Evolutionary conservation across 176 grass and related monocot genomes (phyloP), one percentile per base, ranked within the genome.

Genomic region (Ensete glaucum): DNA sequence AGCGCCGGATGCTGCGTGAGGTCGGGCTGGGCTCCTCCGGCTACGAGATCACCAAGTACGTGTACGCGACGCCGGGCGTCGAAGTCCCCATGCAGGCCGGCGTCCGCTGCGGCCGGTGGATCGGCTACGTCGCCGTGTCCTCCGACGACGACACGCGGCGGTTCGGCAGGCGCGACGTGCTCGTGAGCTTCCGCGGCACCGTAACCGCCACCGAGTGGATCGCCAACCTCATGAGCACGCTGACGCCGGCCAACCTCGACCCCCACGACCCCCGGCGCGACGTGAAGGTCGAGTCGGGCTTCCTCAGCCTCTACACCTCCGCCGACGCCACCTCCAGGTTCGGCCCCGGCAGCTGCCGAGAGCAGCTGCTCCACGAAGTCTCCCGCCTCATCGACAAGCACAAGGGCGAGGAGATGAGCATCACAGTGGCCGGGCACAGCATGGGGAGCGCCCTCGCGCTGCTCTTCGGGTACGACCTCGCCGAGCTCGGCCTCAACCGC

Each of bases 271-370:
- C 67, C 9, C 67, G 67, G 1, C 48, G 43, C 0, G 67, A 48
- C 43, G 67, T 70, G 43, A 48, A 70, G 67, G 67, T 70, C 8
- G 67, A 70, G 16, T 70, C 67, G 43, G 67, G 67, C 67, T 70
- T 70, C 48, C 67, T 70, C 43, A 52, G 67, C 67, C 67, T 70
- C 17, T 70, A 70, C 67, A 70, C 67, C 17, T 34, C 34, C 67
- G 43, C 6, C 22, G 63, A 65, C 9, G 22, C 15, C 16, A 48
- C 43, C 3, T 21, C 27, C 67, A 25, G 29, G 67, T 50, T 70
- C 16, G 48, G 67, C 17, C 67, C 20, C 67, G 67, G 67, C 17
- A 70, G 67, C 67, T 70, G 67, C 67, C 67, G 67, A 14, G 67
- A 70, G 67, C 67, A 70, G 67, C 67, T 70, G 17, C 67, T 70